phyloP scores from a whole-genome alignment of 306 rosid species.

The Fragaria ananassa region DNA sequence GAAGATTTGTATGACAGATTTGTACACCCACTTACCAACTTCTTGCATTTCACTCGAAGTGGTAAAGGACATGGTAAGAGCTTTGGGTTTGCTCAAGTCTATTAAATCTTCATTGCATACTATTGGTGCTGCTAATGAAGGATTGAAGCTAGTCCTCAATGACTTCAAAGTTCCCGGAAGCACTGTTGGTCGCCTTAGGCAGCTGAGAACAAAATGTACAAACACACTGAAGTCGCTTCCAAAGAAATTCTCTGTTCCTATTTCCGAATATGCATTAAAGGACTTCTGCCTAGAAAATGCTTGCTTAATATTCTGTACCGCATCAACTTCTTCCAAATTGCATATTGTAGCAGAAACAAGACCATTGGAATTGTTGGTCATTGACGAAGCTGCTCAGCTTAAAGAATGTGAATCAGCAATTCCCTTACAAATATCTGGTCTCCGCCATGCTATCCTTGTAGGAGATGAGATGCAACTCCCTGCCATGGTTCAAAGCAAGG shows the following conservation, averaged over 20 bases:
- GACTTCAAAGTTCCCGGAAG: constrained; percentile 9
- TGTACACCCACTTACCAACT: constrained; percentile 52
- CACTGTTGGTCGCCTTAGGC: neutral
- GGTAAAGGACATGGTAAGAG: constrained; percentile 19
- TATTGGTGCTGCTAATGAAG: constrained; percentile 3
- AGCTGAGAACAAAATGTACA: constrained; percentile 7
- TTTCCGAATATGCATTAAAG: neutral
- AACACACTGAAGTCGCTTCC: constrained; percentile 24
- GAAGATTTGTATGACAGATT: neutral
- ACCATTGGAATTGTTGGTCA: constrained; percentile 30
- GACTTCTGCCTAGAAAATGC: constrained; percentile 29
- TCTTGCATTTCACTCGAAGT: constrained; percentile 31
- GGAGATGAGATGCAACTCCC: constrained; percentile 66
- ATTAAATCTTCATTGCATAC: constrained; percentile 12
- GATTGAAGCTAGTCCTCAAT: neutral
- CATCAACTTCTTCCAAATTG: constrained; percentile 42
- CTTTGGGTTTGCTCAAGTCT: constrained; percentile 25
- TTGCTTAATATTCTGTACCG: constrained; percentile 48
- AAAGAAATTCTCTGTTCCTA: constrained; percentile 14
- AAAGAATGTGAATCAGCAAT: constrained; percentile 58
- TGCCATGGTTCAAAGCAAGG: constrained; percentile 62
- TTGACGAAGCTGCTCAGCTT: constrained; percentile 62
- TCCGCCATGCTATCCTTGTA: constrained; percentile 35
- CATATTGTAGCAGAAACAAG: neutral
- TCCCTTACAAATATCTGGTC: constrained; percentile 49